Evolutionary conservation across 148 eudicot species (phyloP).

Genomic region (Vaccinium vitisidaea): DNA sequence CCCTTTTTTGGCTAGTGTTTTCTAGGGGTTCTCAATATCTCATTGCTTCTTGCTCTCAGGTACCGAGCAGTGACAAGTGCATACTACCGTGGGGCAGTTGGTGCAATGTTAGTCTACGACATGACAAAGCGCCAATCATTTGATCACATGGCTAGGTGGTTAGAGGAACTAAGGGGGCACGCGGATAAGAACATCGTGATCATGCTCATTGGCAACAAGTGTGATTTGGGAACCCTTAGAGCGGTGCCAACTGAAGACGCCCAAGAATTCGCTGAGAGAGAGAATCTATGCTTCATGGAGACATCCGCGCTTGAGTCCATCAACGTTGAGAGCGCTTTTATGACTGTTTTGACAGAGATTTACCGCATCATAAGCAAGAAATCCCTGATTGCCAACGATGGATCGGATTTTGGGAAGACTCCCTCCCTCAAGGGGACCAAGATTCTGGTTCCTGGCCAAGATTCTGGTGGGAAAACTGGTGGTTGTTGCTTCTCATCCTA

Average conservation of each 20-base stretch:
- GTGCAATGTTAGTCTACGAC: constrained; percentile 64
- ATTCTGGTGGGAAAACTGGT: constrained; percentile 17
- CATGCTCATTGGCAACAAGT: constrained; percentile 56
- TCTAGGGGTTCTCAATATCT: not conserved
- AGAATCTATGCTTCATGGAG: constrained; percentile 59
- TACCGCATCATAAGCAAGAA: constrained; percentile 45
- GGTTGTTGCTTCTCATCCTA: not conserved
- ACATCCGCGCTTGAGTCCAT: constrained; percentile 59
- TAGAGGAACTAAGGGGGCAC: constrained; percentile 53
- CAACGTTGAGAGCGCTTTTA: constrained; percentile 51
- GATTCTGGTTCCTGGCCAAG: constrained; percentile 39
- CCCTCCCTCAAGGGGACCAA: constrained; percentile 38
- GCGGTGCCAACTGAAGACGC: constrained; percentile 61
- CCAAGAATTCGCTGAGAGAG: constrained; percentile 59
- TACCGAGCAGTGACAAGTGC: constrained; percentile 68
- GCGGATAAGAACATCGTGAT: constrained; percentile 57
- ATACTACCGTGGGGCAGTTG: constrained; percentile 64
- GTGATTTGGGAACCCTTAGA: constrained; percentile 48
- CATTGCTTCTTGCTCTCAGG: constrained; percentile 23
- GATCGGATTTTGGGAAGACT: constrained; percentile 17
- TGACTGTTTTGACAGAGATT: constrained; percentile 40
- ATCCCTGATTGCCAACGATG: constrained; percentile 29
- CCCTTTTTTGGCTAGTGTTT: no score
- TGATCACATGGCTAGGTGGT: constrained; percentile 59
- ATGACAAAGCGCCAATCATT: constrained; percentile 59